Percentiles rank a stretch among this genome's conserved stretches.
These are phyloP conservation scores for Thielaviopsis ethacetica DNA, from an alignment of 2,329 filamentous ascomycete genomes.

Conservation along the genomic window DNA sequence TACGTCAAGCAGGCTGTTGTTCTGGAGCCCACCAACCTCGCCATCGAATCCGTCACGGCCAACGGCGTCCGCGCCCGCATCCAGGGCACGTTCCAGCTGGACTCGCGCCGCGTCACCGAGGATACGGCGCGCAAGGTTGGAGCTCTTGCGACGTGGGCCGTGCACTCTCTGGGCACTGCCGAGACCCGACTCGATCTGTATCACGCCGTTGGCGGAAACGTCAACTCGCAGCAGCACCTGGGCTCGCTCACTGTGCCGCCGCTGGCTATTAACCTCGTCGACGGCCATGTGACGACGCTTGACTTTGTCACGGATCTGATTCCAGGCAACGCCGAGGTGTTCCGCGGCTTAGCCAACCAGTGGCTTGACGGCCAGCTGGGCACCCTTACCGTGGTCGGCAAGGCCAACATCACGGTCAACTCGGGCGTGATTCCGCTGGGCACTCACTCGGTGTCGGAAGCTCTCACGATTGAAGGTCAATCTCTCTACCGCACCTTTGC, in stretches of 20 bases:
- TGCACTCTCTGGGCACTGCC: slow-evolving; percentile 56
- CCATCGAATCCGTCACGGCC: slow-evolving; percentile 69
- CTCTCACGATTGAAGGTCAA: slow-evolving; percentile 70
- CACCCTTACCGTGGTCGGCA: slow-evolving; percentile 54
- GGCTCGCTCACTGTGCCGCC: slow-evolving; percentile 64
- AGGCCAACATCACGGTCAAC: slow-evolving; percentile 55
- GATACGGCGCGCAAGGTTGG: slow-evolving; percentile 60
- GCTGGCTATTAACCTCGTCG: slow-evolving; percentile 58
- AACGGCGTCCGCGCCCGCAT: slow-evolving; percentile 65
- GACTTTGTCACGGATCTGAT: slow-evolving; percentile 64
- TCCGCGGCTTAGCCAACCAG: slow-evolving; percentile 69
- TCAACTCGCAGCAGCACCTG: slow-evolving; percentile 61
- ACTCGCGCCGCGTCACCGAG: slow-evolving; percentile 59
- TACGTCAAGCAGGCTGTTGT: slow-evolving; percentile 75
- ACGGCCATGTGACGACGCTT: slow-evolving; percentile 60
- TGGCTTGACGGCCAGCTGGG: slow-evolving; percentile 70
- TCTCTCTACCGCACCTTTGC: slow-evolving; percentile 48
- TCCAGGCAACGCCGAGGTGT: slow-evolving; percentile 59
- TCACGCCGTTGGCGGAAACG: slow-evolving; percentile 37
- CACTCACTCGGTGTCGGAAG: slow-evolving; percentile 57
- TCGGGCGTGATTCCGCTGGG: slow-evolving; percentile 69
- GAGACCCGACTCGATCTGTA: slow-evolving; percentile 59
- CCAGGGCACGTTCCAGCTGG: slow-evolving; percentile 66
- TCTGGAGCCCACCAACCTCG: slow-evolving; percentile 67
- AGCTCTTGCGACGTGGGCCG: slow-evolving; percentile 63